Evolutionary conservation across 768 basidiomycete genomes (phyloP).

Genomic region (Rhodotorula kratochvilovae): DNA sequence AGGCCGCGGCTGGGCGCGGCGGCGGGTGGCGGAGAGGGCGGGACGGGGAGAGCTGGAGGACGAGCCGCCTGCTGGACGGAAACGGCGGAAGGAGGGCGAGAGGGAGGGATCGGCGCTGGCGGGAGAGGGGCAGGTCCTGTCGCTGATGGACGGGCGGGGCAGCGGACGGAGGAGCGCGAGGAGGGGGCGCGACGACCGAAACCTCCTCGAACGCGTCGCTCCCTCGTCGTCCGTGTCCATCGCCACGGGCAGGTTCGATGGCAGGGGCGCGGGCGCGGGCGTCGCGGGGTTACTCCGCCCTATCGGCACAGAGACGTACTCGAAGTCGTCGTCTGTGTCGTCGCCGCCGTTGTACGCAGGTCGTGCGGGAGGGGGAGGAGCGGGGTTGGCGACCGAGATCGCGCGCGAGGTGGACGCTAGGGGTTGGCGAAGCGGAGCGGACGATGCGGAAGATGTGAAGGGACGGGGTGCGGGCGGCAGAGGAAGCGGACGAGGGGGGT

Average conservation of each 20-base stretch:
- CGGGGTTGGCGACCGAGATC: not conserved
- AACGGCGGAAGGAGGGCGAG: not conserved
- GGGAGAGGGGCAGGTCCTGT: not conserved
- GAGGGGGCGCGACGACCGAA: not conserved
- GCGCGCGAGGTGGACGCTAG: not conserved
- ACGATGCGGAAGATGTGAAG: not conserved
- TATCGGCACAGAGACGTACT: conserved; percentile 21
- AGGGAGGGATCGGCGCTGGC: not conserved
- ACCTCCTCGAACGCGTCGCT: conserved; percentile 45
- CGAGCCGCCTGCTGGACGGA: not conserved
- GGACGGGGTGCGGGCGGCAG: no score
- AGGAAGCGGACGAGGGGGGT: not conserved
- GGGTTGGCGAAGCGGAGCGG: not conserved
- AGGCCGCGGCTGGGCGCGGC: conserved; percentile 1
- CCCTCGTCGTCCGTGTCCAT: conserved; percentile 36
- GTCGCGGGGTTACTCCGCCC: no score
- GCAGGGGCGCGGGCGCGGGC: not conserved
- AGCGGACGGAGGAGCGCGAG: not conserved
- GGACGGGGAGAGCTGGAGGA: not conserved
- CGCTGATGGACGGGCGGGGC: not conserved
- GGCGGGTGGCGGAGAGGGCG: conserved; percentile 42
- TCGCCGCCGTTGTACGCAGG: not conserved
- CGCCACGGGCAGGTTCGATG: not conserved
- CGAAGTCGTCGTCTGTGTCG: conserved; percentile 40
- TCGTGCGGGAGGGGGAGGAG: not conserved